Evolutionary conservation across 768 basidiomycete species (phyloP), one percentile per base, ranked within the genome.

Genomic region (Mycena sanguinolenta): DNA sequence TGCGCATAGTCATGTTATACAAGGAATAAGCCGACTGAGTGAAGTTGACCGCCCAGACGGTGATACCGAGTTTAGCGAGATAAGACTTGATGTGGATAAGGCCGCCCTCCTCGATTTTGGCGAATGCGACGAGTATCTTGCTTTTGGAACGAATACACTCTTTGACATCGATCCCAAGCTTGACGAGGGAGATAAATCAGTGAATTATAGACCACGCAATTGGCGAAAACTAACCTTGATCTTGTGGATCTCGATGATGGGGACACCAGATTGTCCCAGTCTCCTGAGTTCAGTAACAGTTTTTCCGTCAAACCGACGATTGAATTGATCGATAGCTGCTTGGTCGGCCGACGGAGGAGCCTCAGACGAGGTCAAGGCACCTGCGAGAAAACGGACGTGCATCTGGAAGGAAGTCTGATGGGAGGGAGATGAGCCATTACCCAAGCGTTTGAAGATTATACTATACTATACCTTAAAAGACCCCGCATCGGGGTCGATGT

Each of bases 1-100:
- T 62, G 39, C 70, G 65, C 65, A 66, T 66, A 12, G 52, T 55
- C 8, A 14, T 17, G 25, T 71, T 71, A 54, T 71, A 71, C 65
- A 44, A 19, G 19, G 70, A 65, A 25, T 67, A 61, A 17, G 70
- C 14, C 27, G n/a, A 61, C 58, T 71, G 70, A 14, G 25, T 28
- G 42, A 32, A 67, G 50, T 71, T 65, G 39, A 55, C 23, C 0
- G 64, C 70, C 70, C 70, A 71, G 17, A 3, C 14, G 25, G 0
- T 4, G 60, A 71, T 46, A 12, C 70, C 65, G 42, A 71, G 55
- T 38, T 63, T 65, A 2, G 70, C 50, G 32, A 71, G 28, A 44
- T 67, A 62, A 34, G 58, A 5, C n/a, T 49, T 34, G 25, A 66
- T 16, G 52, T 61, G 54, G n/a, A 66, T 52, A 46, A 66, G 25